Base-by-base conservation (phyloP, 495 filamentous ascomycete genomes). In the Podospora fimiseda region DNA sequence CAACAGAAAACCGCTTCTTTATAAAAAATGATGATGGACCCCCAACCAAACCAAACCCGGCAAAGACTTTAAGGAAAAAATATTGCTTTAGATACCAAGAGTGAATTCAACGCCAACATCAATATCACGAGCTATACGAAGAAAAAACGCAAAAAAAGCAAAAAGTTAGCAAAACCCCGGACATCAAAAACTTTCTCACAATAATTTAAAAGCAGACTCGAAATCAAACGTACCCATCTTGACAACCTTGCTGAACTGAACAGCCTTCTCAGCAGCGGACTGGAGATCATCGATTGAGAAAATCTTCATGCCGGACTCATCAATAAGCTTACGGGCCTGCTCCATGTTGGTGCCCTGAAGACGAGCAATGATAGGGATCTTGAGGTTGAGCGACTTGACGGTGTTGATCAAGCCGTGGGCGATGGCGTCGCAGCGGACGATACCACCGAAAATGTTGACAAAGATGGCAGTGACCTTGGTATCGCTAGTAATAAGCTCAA, bases 281-380 rank as follows among this genome's bases (percentile, higher is more conserved):
- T 97, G 94, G 58, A 98, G 81, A 75, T 98, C 94, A 65, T 98
- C 93, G 57, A 98, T 96, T 50, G 88, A 94, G 80, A 98, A 98
- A 74, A 98, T 98, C 85, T 97, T 98, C 62, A 97, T 81, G 58
- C 94, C 93, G 44, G 90, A 94, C 63, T 97, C 90, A 76, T 95
- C 95, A 76, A 98, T 90, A 80, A 96, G 75, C 73, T 90, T 84
- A 70, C 91, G 88, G 57, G 93, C 93, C 70, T 87, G 78, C 74
- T 96, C 90, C 87, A 96, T 91, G 79, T 98, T 98, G 69, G 93
- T 98, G 62, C 93, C 93, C 76, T 98, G 93, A 59, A 98, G 80
- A 68, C 93, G 84, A 58, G 92, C 92, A 65, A 98, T 86, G 66
- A 98, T 95, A 61, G 93, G 93, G 58, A 92, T 94, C 69, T 92